These are phyloP conservation scores for Excoecaria agallocha DNA, from an alignment of 345 rosid genomes.

Conservation along the genomic window DNA sequence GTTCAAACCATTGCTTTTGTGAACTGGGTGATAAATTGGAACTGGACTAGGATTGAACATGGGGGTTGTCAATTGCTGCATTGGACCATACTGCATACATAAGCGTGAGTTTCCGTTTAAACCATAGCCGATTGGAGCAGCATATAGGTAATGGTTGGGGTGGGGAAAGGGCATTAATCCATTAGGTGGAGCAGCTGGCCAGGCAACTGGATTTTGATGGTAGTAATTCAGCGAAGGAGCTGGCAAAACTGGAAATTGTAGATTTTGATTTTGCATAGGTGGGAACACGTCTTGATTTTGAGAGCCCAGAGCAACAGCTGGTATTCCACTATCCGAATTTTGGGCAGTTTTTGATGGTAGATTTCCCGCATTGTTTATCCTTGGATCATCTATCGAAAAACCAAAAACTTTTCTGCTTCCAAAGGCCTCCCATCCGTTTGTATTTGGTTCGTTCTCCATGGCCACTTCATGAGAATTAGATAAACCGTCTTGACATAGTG, in stretches of 20 bases:
- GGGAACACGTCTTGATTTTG: slow-evolving; percentile 50
- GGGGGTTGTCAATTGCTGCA: slow-evolving; percentile 51
- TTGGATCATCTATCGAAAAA: slow-evolving; percentile 32
- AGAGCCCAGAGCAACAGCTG: slow-evolving; percentile 36
- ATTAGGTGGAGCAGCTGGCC: slow-evolving; percentile 63
- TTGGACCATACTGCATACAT: slow-evolving; percentile 62
- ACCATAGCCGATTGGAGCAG: slow-evolving; percentile 57
- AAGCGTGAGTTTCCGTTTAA: slow-evolving; percentile 57
- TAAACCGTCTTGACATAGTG: slow-evolving; percentile 37
- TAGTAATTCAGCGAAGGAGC: slow-evolving; percentile 75
- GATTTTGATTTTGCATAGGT: slow-evolving; percentile 50
- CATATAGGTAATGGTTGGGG: slow-evolving; percentile 58
- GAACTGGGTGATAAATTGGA: slow-evolving; percentile 53
- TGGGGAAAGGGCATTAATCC: slow-evolving; percentile 59
- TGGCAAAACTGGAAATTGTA: slow-evolving; percentile 57
- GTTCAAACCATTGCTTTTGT: slow-evolving; percentile 44
- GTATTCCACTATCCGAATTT: slow-evolving; percentile 38
- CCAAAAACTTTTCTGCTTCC: slow-evolving; percentile 32
- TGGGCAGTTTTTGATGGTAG: slow-evolving; percentile 30
- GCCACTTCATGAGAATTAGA: slow-evolving; percentile 39
- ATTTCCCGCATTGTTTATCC: slow-evolving; percentile 36
- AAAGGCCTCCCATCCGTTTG: slow-evolving; percentile 32
- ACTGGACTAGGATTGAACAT: slow-evolving; percentile 42
- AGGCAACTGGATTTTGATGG: slow-evolving; percentile 74
- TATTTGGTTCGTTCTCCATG: slow-evolving; percentile 30